These are phyloP conservation scores for Cryptococcus sp. DNA, from an alignment of 1,284 basidiomycete genomes.

Conservation along the genomic window DNA sequence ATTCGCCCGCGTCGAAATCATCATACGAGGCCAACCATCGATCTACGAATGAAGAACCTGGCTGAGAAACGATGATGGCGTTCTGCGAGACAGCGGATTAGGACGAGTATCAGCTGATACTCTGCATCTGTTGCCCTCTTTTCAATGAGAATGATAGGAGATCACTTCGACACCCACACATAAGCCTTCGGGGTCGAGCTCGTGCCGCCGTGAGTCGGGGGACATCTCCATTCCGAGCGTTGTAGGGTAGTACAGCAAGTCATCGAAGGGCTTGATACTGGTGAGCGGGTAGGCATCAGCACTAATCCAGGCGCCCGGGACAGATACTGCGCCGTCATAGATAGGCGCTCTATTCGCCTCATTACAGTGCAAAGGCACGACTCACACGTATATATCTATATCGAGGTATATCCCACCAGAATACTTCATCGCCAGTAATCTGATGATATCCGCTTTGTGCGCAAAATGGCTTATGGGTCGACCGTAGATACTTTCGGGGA, in stretches of 20 bases:
- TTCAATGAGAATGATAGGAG: neutral
- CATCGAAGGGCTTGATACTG: constrained; percentile 42
- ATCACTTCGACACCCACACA: constrained; percentile 37
- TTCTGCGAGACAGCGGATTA: constrained; percentile 54
- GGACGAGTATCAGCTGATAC: neutral
- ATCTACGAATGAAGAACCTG: constrained; percentile 53
- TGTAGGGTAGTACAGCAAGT: constrained; percentile 47
- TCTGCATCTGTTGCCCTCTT: too few relatives aligned
- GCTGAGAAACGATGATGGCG: constrained; percentile 55
- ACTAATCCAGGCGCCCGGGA: neutral
- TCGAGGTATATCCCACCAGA: constrained; percentile 58
- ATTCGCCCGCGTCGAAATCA: constrained; percentile 49
- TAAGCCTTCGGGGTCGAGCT: constrained; percentile 50
- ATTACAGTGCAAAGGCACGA: constrained; percentile 1
- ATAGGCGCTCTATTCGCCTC: neutral
- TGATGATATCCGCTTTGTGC: constrained; percentile 51
- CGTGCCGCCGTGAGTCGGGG: constrained; percentile 39
- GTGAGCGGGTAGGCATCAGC: neutral
- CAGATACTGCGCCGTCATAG: too few relatives aligned
- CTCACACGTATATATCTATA: constrained; percentile 55
- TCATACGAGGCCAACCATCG: constrained; percentile 54
- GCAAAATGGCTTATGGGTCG: constrained; percentile 49
- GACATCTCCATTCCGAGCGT: constrained; percentile 57
- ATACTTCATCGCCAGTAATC: constrained; percentile 48
- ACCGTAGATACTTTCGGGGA: constrained; percentile 44